Evolutionary conservation across 768 basidiomycete species (phyloP).

Genomic region (Pleurotus salmoneostramineus): DNA sequence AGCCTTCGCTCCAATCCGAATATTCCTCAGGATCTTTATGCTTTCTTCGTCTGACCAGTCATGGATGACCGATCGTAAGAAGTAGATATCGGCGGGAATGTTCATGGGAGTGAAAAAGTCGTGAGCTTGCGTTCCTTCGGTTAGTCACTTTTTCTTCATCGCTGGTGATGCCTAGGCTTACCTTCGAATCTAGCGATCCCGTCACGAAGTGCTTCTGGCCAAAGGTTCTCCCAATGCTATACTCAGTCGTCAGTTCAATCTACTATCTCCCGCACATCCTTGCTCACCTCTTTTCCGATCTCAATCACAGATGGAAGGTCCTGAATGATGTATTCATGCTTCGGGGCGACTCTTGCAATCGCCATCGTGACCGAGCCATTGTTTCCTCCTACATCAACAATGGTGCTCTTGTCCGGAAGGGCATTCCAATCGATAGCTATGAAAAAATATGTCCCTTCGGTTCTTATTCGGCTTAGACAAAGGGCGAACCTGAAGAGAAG

Average conservation of each 20-base stretch:
- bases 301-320: constrained; percentile 45
- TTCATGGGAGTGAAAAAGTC: constrained; percentile 35
- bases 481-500: neutral
- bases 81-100: constrained; percentile 28
- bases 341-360: constrained; percentile 26
- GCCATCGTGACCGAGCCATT: constrained; percentile 42
- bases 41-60: constrained; percentile 32
- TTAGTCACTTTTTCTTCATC: neutral
- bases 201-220: neutral
- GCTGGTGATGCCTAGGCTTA: neutral
- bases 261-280: neutral
- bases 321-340: constrained; percentile 45
- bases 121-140: constrained; percentile 17
- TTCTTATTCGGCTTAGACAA: too few relatives aligned
- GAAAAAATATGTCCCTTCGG: neutral
- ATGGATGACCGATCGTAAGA: constrained; percentile 32
- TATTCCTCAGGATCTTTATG: constrained; percentile 24
- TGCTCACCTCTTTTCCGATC: constrained; percentile 30
- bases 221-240: neutral
- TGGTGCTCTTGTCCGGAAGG: constrained; percentile 36
- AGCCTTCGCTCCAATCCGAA: constrained; percentile 27
- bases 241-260: neutral
- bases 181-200: constrained; percentile 12
- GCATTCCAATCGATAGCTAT: constrained; percentile 49
- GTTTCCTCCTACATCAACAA: constrained; percentile 58